A percentile compares a stretch with the other conserved stretches of the same genome.
Conservation (phyloP, 805 yeast species). For the Metahyphopichia silvanorum region DNA sequence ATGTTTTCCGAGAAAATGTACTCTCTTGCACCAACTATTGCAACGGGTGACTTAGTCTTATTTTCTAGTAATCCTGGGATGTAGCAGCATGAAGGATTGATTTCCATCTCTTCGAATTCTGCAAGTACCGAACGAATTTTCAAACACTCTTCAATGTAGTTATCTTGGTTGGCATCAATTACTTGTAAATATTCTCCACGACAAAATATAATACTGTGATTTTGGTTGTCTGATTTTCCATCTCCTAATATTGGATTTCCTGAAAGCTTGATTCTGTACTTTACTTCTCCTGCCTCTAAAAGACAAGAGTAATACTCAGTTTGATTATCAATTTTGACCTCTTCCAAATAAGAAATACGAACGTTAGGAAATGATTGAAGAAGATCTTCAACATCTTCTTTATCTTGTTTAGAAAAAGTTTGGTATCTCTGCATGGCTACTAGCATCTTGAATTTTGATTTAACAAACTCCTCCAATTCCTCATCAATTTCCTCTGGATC, state of each 20-base stretch:
- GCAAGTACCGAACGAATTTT: constrained; percentile 84
- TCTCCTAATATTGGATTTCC: constrained; percentile 96
- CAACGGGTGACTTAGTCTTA: constrained; percentile 47
- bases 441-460: constrained; percentile 73
- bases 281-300: constrained; percentile 45
- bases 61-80: constrained; percentile 46
- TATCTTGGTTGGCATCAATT: constrained; percentile 95
- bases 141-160: constrained; percentile 89
- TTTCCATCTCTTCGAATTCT: constrained; percentile 81
- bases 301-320: constrained; percentile 65
- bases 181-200: constrained; percentile 95
- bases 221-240: constrained; percentile 95
- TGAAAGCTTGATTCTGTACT: constrained; percentile 67
- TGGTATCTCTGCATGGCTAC: constrained; percentile 87
- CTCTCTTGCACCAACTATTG: constrained; percentile 93
- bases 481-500: constrained; percentile 10
- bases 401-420: constrained; percentile 61
- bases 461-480: constrained; percentile 47
- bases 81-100: constrained; percentile 53
- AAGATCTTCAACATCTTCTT: constrained; percentile 62
- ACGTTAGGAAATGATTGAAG: constrained; percentile 71
- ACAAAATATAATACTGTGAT: constrained; percentile 78
- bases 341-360: constrained; percentile 52
- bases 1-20: constrained; percentile 90
- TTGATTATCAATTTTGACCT: constrained; percentile 36